Evolutionary conservation across 164 flowering plant genomes (phyloP), one percentile per base, ranked within the genome.

Genomic region (Vitis rotundifolia): DNA sequence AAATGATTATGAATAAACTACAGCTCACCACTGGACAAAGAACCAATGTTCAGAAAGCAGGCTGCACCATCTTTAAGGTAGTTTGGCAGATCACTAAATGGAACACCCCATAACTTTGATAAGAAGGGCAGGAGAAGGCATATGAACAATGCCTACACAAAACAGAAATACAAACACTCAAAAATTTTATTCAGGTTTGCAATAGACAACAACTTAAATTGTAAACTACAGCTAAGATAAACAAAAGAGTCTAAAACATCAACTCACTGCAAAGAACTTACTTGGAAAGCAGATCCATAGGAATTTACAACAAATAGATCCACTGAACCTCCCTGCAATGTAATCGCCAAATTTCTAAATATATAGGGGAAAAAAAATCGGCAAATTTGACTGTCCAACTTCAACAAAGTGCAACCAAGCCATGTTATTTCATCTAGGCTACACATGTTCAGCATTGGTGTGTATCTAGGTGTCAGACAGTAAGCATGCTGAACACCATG

Each of bases 261-360:
- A 66, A n/a, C 10, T 64, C 61, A 51, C n/a, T 60, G 44, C 10
- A 54, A 53, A 49, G 28, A 51, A 76, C 78, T 78, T 82, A 94
- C 99, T 77, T 95, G 99, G 81, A 84, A 95, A 69, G 93, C 99
- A 71, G 99, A 95, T 78, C 98, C 99, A 70, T 68, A 91, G 52
- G 99, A 92, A 80, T 93, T 95, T 18, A 95, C 87, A 66, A 95
- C 97, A 83, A 95, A 93, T 62, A 95, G 89, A 83, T 95, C 99
- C 53, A 95, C 78, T 3, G 94, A 82, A 51, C 94, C 84, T 73
- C 97, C 97, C 98, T 92, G 87, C 56, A 83, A 69, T 10, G 53
- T 50, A 58, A 47, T 61, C 22, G 68, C 66, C 16, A 56, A 37
- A 70, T 52, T 44, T 54, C 29, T 1, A 58, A 37, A 44, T 48